Evolutionary conservation across 179 eudicot genomes (phyloP).

Genomic region (Silene noctiflora): DNA sequence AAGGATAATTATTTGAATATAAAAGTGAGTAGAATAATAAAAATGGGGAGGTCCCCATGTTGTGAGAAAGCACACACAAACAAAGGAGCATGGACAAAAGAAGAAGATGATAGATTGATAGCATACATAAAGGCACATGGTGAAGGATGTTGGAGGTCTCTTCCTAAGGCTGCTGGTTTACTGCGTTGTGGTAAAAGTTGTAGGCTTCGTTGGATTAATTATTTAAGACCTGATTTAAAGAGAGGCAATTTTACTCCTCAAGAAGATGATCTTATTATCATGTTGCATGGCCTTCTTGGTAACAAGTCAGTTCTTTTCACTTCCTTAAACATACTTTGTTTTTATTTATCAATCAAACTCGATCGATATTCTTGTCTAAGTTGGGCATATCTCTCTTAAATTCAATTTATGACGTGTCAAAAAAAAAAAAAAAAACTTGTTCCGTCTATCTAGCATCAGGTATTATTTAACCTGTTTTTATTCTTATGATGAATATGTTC

Average conservation of each 20-base stretch:
- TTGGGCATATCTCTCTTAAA: too few species aligned
- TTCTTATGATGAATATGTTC: too few species aligned
- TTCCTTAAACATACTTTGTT: neutral
- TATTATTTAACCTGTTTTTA: too few species aligned
- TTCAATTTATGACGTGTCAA: too few species aligned
- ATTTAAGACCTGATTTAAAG: conserved; percentile 20
- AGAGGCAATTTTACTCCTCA: conserved; percentile 19
- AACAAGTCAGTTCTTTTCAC: conserved; percentile 17
- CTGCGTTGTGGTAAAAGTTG: conserved; percentile 25
- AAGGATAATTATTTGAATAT: neutral
- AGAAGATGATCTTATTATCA: conserved; percentile 27
- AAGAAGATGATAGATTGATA: conserved; percentile 18
- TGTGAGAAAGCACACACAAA: conserved; percentile 21
- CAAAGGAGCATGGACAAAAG: conserved; percentile 24
- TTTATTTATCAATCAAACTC: neutral
- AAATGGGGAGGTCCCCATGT: conserved; percentile 22
- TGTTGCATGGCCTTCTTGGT: conserved; percentile 26
- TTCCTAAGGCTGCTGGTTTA: conserved; percentile 19
- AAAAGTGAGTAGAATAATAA: neutral
- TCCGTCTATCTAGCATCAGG: too few species aligned
- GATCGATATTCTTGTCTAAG: too few species aligned
- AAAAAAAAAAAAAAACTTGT: too few species aligned
- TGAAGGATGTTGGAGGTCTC: conserved; percentile 23
- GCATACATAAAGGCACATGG: conserved; percentile 20
- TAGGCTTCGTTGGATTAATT: conserved; percentile 27